Evolutionary conservation across 1,284 basidiomycete species (phyloP).

Genomic region (Malassezia slooffiae): DNA sequence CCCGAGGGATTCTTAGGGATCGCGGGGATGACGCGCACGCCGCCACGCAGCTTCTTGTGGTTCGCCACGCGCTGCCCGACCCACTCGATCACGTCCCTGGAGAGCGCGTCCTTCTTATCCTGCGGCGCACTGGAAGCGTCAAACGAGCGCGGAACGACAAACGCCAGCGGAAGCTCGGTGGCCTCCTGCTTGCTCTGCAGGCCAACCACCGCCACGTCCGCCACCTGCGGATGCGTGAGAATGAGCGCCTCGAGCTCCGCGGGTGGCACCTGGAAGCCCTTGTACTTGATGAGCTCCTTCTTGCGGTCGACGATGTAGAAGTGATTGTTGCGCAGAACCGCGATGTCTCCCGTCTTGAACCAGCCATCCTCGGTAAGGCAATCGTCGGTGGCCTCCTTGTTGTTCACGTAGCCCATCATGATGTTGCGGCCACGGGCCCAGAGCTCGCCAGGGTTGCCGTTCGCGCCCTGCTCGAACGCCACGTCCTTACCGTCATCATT

Average conservation of each 20-base stretch:
- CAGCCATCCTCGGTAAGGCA: slow-evolving; percentile 53
- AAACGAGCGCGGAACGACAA: slow-evolving; percentile 29
- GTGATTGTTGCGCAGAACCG: slow-evolving; percentile 17
- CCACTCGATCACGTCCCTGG: slow-evolving; percentile 40
- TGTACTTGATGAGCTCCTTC: slow-evolving; percentile 43
- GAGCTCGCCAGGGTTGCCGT: slow-evolving; percentile 61
- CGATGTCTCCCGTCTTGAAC: slow-evolving; percentile 39
- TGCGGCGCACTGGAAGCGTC: slow-evolving; percentile 20
- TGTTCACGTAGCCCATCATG: slow-evolving; percentile 57
- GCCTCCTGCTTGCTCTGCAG: slow-evolving; percentile 22
- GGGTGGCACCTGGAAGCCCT: slow-evolving; percentile 39
- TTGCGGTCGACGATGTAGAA: slow-evolving; percentile 36
- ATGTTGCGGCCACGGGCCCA: slow-evolving; percentile 66
- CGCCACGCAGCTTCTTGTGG: slow-evolving; percentile 47
- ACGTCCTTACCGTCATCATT: slow-evolving; percentile 48
- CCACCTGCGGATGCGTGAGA: slow-evolving; percentile 19
- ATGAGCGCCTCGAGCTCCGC: slow-evolving; percentile 35
- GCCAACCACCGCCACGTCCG: slow-evolving; percentile 34
- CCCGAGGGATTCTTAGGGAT: slow-evolving; percentile 42
- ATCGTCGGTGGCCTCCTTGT: slow-evolving; percentile 52
- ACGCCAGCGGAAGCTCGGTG: slow-evolving; percentile 49
- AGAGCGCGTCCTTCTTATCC: slow-evolving; percentile 21
- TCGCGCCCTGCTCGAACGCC: slow-evolving; percentile 50
- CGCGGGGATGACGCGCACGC: slow-evolving; percentile 26
- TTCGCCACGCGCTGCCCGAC: slow-evolving; percentile 40